These are phyloP conservation scores for Knoxdaviesia capensis DNA, from an alignment of 2,329 filamentous ascomycete species.

Conservation along the genomic window DNA sequence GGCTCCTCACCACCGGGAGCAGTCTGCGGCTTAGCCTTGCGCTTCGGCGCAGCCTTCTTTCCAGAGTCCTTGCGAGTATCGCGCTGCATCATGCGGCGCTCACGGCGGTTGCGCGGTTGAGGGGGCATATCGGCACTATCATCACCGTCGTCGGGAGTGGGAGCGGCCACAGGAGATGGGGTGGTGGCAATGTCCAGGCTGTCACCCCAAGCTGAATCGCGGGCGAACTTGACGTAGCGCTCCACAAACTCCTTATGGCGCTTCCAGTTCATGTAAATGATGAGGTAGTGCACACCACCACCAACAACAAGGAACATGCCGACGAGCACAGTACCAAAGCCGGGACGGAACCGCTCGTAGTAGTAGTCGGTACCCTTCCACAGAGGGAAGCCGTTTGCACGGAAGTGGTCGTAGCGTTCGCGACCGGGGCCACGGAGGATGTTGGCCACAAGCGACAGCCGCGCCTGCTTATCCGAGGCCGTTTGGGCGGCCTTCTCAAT, in stretches of 20 bases:
- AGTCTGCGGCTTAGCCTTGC: constrained; percentile 15
- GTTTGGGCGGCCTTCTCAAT: constrained; percentile 61
- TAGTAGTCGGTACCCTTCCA: constrained; percentile 99
- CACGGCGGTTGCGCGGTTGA: constrained; percentile 57
- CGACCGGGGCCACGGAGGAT: constrained; percentile 66
- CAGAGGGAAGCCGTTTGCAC: constrained; percentile 77
- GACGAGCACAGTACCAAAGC: constrained; percentile 62
- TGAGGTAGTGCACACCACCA: constrained; percentile 71
- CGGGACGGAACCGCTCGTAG: constrained; percentile 83
- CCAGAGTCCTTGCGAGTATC: constrained; percentile 52
- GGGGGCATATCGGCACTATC: constrained; percentile 24
- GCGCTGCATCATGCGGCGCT: constrained; percentile 76
- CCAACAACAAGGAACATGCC: constrained; percentile 70
- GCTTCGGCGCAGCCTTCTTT: constrained; percentile 28
- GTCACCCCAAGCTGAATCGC: constrained; percentile 78
- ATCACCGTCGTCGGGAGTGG: constrained; percentile 12
- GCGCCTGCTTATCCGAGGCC: constrained; percentile 65
- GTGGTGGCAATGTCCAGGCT: constrained; percentile 51
- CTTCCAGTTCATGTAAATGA: constrained; percentile 71
- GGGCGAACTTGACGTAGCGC: constrained; percentile 76
- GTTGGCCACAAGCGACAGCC: constrained; percentile 66
- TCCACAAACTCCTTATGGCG: constrained; percentile 81
- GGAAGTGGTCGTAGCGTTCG: constrained; percentile 86
- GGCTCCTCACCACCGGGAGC: constrained; percentile 20
- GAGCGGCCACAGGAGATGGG: constrained; percentile 18